Evolutionary conservation across 2,329 filamentous ascomycete genomes (phyloP).

Genomic region (Drechslerella stenobrocha): DNA sequence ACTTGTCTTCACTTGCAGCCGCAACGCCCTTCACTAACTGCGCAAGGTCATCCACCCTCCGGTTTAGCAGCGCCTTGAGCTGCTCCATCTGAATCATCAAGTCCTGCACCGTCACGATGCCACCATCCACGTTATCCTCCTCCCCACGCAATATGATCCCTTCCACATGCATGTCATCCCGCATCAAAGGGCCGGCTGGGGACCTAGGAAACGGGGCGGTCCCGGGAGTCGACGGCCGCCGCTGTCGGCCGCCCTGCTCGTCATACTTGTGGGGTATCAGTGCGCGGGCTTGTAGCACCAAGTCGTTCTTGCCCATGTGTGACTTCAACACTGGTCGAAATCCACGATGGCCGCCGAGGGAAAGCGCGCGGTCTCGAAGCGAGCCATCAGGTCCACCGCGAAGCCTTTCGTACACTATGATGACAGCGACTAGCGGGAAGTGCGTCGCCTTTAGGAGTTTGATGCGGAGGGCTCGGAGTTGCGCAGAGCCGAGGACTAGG

Average conservation of each 20-base stretch:
- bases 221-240: conserved; percentile 31
- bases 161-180: neutral
- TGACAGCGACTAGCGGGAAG: conserved; percentile 51
- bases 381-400: conserved; percentile 14
- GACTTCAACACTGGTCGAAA: conserved; percentile 20
- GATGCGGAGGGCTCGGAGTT: conserved; percentile 60
- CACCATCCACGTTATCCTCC: conserved; percentile 27
- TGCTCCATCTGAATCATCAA: conserved; percentile 41
- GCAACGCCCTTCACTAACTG: conserved; percentile 5
- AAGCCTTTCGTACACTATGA: conserved; percentile 28
- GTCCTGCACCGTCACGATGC: conserved; percentile 30
- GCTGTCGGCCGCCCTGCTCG: conserved; percentile 6
- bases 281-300: conserved; percentile 23
- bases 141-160: conserved; percentile 9
- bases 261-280: conserved; percentile 27
- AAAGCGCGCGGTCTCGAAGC: conserved; percentile 26
- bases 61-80: conserved; percentile 28
- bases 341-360: conserved; percentile 16
- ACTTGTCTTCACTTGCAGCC: neutral
- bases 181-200: conserved; percentile 4
- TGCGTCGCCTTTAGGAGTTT: conserved; percentile 53
- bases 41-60: conserved; percentile 36
- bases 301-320: conserved; percentile 19
- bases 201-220: conserved; percentile 15
- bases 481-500: conserved; percentile 67